phyloP scores from a whole-genome alignment of 371 early-diverging fungal genomes.

The Synchytrium microbalum region DNA sequence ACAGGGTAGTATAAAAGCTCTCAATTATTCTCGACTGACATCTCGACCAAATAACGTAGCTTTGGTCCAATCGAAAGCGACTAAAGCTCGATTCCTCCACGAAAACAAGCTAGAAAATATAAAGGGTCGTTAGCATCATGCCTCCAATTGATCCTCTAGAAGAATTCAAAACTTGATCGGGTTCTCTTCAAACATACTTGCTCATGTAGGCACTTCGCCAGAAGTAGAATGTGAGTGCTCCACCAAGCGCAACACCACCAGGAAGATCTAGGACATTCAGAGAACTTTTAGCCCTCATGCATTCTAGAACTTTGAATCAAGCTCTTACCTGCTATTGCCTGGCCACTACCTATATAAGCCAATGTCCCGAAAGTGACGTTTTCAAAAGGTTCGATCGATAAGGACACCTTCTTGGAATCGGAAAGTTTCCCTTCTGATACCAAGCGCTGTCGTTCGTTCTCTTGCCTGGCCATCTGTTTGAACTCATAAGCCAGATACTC shows the following conservation, averaged over 20 bases:
- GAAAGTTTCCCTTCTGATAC: slow-evolving; percentile 1
- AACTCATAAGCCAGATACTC: slow-evolving; percentile 5
- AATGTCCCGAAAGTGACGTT: slow-evolving; percentile 66
- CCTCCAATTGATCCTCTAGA: slow-evolving; percentile 61
- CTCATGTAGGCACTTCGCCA: slow-evolving; percentile 40
- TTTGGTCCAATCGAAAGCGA: slow-evolving; percentile 83
- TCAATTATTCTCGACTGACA: slow-evolving; percentile 1
- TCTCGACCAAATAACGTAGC: neutral
- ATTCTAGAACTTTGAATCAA: neutral
- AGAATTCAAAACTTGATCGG: slow-evolving; percentile 1
- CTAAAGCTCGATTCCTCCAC: slow-evolving; percentile 67
- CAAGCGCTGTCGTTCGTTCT: neutral
- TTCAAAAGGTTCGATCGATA: slow-evolving; percentile 61
- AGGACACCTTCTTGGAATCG: neutral
- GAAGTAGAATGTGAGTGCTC: slow-evolving; percentile 33
- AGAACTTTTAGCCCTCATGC: neutral
- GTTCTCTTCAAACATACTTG: slow-evolving; percentile 15
- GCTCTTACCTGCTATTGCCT: slow-evolving; percentile 60
- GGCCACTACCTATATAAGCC: slow-evolving; percentile 82
- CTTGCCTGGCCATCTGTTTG: slow-evolving; percentile 11
- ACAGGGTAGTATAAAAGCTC: too few relatives aligned
- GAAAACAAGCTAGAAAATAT: slow-evolving; percentile 54
- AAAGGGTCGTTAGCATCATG: slow-evolving; percentile 27
- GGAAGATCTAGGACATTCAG: slow-evolving; percentile 51
- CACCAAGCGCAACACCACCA: slow-evolving; percentile 28